phyloP scores from a whole-genome alignment of 148 eudicot genomes.

The Chenopodium quinoa region DNA sequence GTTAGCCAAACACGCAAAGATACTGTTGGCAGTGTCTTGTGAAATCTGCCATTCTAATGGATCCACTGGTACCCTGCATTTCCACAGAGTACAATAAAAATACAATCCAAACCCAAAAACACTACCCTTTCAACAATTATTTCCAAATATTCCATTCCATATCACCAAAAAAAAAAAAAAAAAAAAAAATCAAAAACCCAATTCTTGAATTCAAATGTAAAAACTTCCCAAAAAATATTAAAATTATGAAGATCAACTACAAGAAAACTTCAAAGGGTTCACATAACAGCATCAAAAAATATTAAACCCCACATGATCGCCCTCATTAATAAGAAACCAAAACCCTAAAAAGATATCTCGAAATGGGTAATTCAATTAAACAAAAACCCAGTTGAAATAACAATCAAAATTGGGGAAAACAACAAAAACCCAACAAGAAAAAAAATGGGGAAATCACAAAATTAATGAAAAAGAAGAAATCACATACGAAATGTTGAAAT shows the following conservation, averaged over 20 bases:
- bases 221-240: background rate
- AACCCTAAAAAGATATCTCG: too few relatives aligned
- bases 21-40: slow-evolving; percentile 68
- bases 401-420: background rate
- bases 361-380: background rate
- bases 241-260: background rate
- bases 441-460: background rate
- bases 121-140: too few relatives aligned
- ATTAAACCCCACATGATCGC: too few relatives aligned
- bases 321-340: too few relatives aligned
- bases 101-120: background rate
- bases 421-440: background rate
- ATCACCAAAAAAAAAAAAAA: background rate
- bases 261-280: too few relatives aligned
- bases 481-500: slow-evolving; percentile 59
- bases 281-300: too few relatives aligned
- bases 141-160: too few relatives aligned
- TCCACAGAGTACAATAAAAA: background rate
- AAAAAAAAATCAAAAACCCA: background rate
- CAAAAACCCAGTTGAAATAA: background rate
- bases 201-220: background rate
- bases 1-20: slow-evolving; percentile 87
- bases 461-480: background rate
- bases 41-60: slow-evolving; percentile 98
- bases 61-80: slow-evolving; percentile 83